Evolutionary conservation across 1,139 yeast genomes (phyloP), one percentile per base, ranked within the genome.

Genomic region (Candida neerlandica): DNA sequence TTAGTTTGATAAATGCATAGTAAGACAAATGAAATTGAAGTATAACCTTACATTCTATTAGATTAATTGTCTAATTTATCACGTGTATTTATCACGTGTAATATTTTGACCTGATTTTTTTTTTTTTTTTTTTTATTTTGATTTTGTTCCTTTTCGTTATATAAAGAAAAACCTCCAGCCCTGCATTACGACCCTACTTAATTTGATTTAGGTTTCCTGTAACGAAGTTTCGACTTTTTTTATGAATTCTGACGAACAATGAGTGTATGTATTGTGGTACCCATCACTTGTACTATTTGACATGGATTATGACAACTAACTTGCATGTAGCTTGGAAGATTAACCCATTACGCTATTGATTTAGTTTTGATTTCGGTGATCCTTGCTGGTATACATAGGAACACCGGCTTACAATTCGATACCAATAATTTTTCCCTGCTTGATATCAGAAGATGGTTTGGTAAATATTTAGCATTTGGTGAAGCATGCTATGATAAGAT

Each of bases 331-430:
- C 60, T 81, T 32, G 85, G 85, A 0, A 80, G 71, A 60, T 55
- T 81, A 42, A 67, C 80, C 2, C 88, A 84, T 61, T 81, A 81
- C 54, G 72, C 84, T 0, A 58, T 83, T 41, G 90, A 85, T 58
- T 69, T 85, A 51, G 76, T 85, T 1, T 67, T 86, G 50, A 67
- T 84, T 16, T 82, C 89, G 2, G 77, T 86, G 62, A 69, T 86
- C 21, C 69, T 85, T 32, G 89, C 91, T 0, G 88, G 87, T 1
- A 70, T 85, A 47, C 83, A 85, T 59, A 71, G 84, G 49, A 81
- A 81, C 54, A 84, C 89, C 0, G 91, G 90, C 0, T 71, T 77
- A 51, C 77, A 69, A 42, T 77, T 76, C 58, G 80, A 76, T 61
- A 75, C 80, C 15, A 61, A 73, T 11, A 63, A 67, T 47, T 66